phyloP scores from a whole-genome alignment of 108 stramenopile genomes.

The Pseudonitzschia multistriata region DNA sequence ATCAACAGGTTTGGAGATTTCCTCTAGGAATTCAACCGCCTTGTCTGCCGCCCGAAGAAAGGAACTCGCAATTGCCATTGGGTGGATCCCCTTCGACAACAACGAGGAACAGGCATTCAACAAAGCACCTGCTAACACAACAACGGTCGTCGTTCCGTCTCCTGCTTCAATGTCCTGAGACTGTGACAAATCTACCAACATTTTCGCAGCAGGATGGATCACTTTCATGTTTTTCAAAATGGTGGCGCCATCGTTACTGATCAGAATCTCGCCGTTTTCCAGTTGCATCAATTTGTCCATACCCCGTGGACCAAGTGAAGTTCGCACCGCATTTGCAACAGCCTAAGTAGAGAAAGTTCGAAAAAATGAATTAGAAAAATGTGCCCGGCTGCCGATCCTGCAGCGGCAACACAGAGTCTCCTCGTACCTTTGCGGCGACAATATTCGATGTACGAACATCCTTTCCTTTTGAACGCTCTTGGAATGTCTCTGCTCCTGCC shows the following conservation, averaged over 20 bases:
- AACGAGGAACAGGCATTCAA: constrained; percentile 88
- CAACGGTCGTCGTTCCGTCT: constrained; percentile 93
- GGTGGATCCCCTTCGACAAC: constrained; percentile 93
- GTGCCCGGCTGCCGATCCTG: neutral
- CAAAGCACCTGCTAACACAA: constrained; percentile 96
- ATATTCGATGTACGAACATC: constrained; percentile 98
- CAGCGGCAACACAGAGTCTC: neutral
- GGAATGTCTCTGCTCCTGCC: constrained; percentile 70
- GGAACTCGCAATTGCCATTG: constrained; percentile 90
- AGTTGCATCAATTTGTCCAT: constrained; percentile 99
- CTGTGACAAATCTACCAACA: constrained; percentile 96
- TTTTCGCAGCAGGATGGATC: constrained; percentile 98
- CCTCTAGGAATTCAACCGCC: constrained; percentile 58
- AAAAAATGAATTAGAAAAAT: neutral
- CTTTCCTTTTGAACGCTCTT: constrained; percentile 88
- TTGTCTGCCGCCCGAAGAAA: constrained; percentile 82
- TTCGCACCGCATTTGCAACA: constrained; percentile 92
- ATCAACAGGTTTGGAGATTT: constrained; percentile 78
- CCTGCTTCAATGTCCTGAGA: constrained; percentile 99
- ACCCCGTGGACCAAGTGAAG: constrained; percentile 98
- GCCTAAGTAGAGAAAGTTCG: constrained; percentile 48
- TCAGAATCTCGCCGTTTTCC: constrained; percentile 93
- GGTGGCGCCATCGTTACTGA: constrained; percentile 99
- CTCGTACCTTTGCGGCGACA: constrained; percentile 92
- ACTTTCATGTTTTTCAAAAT: constrained; percentile 96